Evolutionary conservation across 495 filamentous ascomycete species (phyloP).

Genomic region (Rhypophila decipiens): DNA sequence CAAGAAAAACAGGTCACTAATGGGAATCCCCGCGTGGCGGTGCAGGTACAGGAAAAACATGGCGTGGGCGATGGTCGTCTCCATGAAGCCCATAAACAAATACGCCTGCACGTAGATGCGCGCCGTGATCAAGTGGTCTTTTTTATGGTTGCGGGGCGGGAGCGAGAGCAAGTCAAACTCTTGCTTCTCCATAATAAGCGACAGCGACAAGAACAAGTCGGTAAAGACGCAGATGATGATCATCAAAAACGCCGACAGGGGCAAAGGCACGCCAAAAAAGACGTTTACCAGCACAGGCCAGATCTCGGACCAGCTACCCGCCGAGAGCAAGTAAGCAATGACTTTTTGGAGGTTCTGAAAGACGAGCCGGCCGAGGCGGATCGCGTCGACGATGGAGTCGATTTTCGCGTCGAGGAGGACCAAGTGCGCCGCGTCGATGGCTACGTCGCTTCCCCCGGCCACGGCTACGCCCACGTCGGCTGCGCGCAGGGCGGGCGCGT

Average conservation of each 20-base stretch:
- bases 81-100: slow-evolving; percentile 45
- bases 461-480: slow-evolving; percentile 78
- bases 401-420: slow-evolving; percentile 64
- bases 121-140: slow-evolving; percentile 39
- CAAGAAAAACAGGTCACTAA: slow-evolving; percentile 37
- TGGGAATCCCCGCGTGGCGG: slow-evolving; percentile 37
- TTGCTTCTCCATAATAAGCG: slow-evolving; percentile 19
- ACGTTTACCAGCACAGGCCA: slow-evolving; percentile 67
- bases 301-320: slow-evolving; percentile 62
- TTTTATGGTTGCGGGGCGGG: slow-evolving; percentile 21
- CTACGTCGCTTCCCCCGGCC: slow-evolving; percentile 71
- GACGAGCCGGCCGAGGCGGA: slow-evolving; percentile 58
- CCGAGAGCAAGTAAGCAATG: slow-evolving; percentile 63
- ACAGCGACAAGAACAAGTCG: background rate
- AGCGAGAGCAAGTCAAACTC: slow-evolving; percentile 26
- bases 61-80: slow-evolving; percentile 39
- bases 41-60: slow-evolving; percentile 51
- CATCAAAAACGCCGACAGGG: slow-evolving; percentile 63
- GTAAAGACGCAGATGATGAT: slow-evolving; percentile 49
- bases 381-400: slow-evolving; percentile 58
- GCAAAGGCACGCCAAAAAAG: slow-evolving; percentile 60
- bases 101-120: slow-evolving; percentile 47
- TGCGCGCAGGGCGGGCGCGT: slow-evolving; percentile 66
- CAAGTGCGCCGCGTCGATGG: slow-evolving; percentile 67
- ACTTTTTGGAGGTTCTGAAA: slow-evolving; percentile 72